A percentile compares a stretch with the other conserved stretches of the same genome.
Evolutionary conservation across 352 stramenopile genomes (phyloP).

Genomic region (Phytophthora pinifolia): DNA sequence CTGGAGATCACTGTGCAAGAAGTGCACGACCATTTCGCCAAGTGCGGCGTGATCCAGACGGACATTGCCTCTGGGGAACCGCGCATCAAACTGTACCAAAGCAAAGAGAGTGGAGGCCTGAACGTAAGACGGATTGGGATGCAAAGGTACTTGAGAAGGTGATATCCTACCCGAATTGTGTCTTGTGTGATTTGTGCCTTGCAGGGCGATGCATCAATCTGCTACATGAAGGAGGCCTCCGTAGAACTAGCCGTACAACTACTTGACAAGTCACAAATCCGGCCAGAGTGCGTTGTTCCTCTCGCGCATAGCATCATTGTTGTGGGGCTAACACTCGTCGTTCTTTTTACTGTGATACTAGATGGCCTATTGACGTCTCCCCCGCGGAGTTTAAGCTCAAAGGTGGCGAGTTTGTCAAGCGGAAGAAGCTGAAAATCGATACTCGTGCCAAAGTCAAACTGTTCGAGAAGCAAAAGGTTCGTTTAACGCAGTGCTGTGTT

Average conservation of each 20-base stretch:
- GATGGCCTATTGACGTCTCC: slow-evolving; percentile 73
- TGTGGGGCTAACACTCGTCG: slow-evolving; percentile 6
- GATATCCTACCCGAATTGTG: neutral
- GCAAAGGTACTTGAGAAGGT: neutral
- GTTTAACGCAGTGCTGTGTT: neutral
- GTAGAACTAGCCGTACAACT: slow-evolving; percentile 95
- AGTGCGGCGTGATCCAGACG: slow-evolving; percentile 94
- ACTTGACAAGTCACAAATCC: slow-evolving; percentile 89
- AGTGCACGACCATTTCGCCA: slow-evolving; percentile 92
- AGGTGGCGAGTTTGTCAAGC: slow-evolving; percentile 71
- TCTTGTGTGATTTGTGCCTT: slow-evolving; percentile 1
- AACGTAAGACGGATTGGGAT: slow-evolving; percentile 64
- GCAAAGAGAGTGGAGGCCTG: slow-evolving; percentile 81
- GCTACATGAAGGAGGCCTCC: slow-evolving; percentile 95
- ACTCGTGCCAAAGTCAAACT: slow-evolving; percentile 86
- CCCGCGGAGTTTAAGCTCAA: slow-evolving; percentile 91
- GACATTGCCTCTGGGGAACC: slow-evolving; percentile 92
- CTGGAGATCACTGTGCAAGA: slow-evolving; percentile 91
- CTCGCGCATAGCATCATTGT: slow-evolving; percentile 24
- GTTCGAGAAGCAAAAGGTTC: slow-evolving; percentile 84
- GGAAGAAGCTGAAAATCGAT: slow-evolving; percentile 81
- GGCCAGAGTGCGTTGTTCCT: slow-evolving; percentile 63
- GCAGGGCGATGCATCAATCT: slow-evolving; percentile 94
- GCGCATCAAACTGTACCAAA: slow-evolving; percentile 96
- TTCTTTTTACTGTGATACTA: slow-evolving; percentile 12